These are phyloP conservation scores for Odontarrhena argentea DNA, from an alignment of 345 rosid genomes.

Conservation along the genomic window DNA sequence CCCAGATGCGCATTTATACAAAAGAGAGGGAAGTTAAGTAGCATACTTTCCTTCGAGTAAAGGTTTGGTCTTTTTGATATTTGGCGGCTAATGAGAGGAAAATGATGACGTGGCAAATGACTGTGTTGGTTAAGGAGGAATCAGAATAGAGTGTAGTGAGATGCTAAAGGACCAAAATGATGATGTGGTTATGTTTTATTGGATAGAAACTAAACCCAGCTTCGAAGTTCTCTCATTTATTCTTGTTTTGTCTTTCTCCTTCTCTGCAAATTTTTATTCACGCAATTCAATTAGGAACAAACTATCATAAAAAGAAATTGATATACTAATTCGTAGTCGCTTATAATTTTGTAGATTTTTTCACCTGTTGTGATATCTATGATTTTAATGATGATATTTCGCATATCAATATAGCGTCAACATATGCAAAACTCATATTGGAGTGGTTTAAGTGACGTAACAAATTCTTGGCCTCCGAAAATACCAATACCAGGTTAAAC, in stretches of 20 bases:
- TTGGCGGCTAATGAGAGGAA: slow-evolving; percentile 16
- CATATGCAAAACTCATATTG: no score
- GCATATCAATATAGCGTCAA: no score
- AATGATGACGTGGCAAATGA: slow-evolving; percentile 29
- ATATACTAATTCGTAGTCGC: no score
- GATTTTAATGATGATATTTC: no score
- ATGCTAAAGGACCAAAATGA: slow-evolving; percentile 20
- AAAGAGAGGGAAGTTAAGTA: not conserved
- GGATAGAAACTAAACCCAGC: slow-evolving; percentile 28
- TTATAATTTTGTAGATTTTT: no score
- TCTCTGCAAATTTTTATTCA: not conserved
- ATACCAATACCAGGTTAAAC: no score
- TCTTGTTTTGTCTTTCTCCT: not conserved
- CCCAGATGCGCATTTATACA: no score
- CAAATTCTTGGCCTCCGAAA: no score
- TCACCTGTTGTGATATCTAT: no score
- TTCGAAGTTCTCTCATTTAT: slow-evolving; percentile 30
- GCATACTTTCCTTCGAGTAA: slow-evolving; percentile 37
- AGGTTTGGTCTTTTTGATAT: slow-evolving; percentile 32
- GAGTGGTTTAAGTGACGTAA: no score
- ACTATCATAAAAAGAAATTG: no score
- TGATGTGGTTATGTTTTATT: slow-evolving; percentile 23
- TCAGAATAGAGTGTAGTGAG: slow-evolving; percentile 17
- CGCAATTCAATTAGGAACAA: not conserved
- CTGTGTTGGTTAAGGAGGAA: slow-evolving; percentile 16